Conservation (phyloP, 306 rosid genomes). For the Cercis canadensis region DNA sequence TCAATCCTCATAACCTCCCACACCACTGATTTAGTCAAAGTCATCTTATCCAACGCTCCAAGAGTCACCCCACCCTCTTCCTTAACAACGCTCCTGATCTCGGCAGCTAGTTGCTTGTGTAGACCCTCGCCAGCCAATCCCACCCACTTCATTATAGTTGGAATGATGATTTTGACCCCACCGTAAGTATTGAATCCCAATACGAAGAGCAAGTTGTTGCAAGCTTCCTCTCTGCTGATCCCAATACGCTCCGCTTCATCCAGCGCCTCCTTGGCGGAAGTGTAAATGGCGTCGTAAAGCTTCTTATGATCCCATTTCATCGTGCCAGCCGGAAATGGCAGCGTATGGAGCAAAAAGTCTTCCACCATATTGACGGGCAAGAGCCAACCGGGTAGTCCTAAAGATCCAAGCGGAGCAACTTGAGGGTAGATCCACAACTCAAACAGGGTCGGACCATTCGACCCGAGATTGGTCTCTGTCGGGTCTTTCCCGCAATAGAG, state of each 20-base stretch:
- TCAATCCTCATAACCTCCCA: slow-evolving; percentile 68
- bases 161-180: slow-evolving; percentile 50
- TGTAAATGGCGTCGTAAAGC: slow-evolving; percentile 41
- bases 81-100: slow-evolving; percentile 54
- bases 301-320: slow-evolving; percentile 36
- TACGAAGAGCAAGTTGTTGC: slow-evolving; percentile 51
- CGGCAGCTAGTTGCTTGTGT: slow-evolving; percentile 53
- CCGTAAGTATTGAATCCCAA: slow-evolving; percentile 54
- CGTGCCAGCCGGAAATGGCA: slow-evolving; percentile 37
- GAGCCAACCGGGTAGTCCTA: slow-evolving; percentile 43
- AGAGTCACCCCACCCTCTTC: slow-evolving; percentile 54
- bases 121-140: slow-evolving; percentile 54
- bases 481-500: slow-evolving; percentile 53
- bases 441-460: slow-evolving; percentile 25
- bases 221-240: slow-evolving; percentile 45
- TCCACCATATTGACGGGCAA: slow-evolving; percentile 20
- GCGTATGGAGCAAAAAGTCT: slow-evolving; percentile 41
- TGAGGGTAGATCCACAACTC: slow-evolving; percentile 43
- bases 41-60: slow-evolving; percentile 53
- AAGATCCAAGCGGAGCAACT: slow-evolving; percentile 39
- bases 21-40: slow-evolving; percentile 60
- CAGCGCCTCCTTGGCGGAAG: slow-evolving; percentile 29
- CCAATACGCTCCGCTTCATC: slow-evolving; percentile 44
- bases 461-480: neutral
- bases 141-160: slow-evolving; percentile 52